phyloP scores from a whole-genome alignment of 1,284 basidiomycete genomes.

The Trametes polyzona region DNA sequence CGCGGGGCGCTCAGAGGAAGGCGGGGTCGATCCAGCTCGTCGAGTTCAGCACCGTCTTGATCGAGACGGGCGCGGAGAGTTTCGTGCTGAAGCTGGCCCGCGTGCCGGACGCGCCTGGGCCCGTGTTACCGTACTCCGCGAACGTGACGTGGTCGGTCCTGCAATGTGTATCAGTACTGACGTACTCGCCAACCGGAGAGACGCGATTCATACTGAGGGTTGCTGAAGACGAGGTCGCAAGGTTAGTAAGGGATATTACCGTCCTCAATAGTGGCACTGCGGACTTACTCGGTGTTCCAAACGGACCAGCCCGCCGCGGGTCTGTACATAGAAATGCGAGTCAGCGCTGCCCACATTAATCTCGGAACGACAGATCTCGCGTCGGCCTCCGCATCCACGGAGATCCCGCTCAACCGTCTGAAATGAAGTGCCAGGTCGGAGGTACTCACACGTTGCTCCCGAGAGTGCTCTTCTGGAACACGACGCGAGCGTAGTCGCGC shows the following conservation, averaged over 20 bases:
- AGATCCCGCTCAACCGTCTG: neutral
- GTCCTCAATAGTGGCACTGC: too few relatives aligned
- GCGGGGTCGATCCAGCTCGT: constrained; percentile 31
- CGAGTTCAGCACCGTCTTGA: constrained; percentile 29
- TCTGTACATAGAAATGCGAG: constrained; percentile 8
- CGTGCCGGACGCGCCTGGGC: constrained; percentile 25
- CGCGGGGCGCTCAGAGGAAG: constrained; percentile 22
- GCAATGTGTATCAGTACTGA: neutral
- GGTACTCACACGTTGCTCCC: constrained; percentile 30
- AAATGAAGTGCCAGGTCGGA: neutral
- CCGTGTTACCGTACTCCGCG: constrained; percentile 32
- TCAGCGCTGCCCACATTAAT: neutral
- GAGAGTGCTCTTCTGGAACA: constrained; percentile 30
- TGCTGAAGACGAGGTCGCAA: constrained; percentile 2
- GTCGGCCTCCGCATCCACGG: too few relatives aligned
- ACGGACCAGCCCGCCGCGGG: constrained; percentile 31
- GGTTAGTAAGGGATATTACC: neutral
- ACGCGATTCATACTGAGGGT: constrained; percentile 15
- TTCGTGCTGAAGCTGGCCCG: constrained; percentile 31
- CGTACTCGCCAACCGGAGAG: neutral
- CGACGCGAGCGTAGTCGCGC: constrained; percentile 38
- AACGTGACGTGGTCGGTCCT: constrained; percentile 34
- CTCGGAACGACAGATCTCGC: neutral
- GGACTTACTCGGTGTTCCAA: constrained; percentile 26
- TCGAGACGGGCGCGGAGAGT: constrained; percentile 28